phyloP scores from a whole-genome alignment of 208 protist genomes.

The Herpetomonas tarakana region DNA sequence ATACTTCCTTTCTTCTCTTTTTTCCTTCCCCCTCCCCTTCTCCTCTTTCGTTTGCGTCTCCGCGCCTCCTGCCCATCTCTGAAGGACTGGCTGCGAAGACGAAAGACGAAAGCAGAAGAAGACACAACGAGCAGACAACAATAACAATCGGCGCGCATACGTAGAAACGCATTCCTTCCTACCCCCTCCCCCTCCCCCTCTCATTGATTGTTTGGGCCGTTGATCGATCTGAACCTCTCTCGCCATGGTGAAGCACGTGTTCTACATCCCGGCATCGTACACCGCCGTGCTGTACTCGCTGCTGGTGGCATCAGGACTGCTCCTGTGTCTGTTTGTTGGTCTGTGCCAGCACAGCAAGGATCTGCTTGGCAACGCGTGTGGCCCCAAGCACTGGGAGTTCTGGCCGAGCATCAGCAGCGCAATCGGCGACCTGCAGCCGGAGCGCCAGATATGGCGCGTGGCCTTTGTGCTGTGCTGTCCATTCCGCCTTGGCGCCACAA shows the following conservation, averaged over 20 bases:
- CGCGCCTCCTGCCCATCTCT: too few relatives aligned
- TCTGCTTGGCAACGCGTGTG: slow-evolving; percentile 48
- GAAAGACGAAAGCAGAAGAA: too few relatives aligned
- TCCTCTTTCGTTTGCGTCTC: too few relatives aligned
- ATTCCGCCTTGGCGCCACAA: slow-evolving; percentile 48
- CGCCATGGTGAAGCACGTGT: slow-evolving; percentile 45
- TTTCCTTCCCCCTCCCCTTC: too few relatives aligned
- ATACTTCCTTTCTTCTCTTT: neutral
- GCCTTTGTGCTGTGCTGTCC: slow-evolving; percentile 50
- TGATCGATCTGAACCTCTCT: neutral
- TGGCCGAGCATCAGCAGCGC: slow-evolving; percentile 77
- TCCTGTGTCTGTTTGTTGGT: slow-evolving; percentile 53
- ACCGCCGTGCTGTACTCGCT: slow-evolving; percentile 58
- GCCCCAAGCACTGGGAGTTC: slow-evolving; percentile 57
- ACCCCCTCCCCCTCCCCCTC: too few relatives aligned
- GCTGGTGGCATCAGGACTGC: slow-evolving; percentile 29
- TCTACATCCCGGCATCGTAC: slow-evolving; percentile 71
- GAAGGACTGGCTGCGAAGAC: too few relatives aligned
- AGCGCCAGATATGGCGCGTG: slow-evolving; percentile 66
- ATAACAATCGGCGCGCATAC: too few relatives aligned
- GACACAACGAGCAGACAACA: too few relatives aligned
- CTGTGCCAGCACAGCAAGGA: slow-evolving; percentile 35
- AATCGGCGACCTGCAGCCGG: slow-evolving; percentile 62
- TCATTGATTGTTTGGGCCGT: neutral
- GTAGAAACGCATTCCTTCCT: too few relatives aligned